Base-by-base conservation (phyloP, 352 stramenopile genomes). In the Pseudoperonospora humuli region DNA sequence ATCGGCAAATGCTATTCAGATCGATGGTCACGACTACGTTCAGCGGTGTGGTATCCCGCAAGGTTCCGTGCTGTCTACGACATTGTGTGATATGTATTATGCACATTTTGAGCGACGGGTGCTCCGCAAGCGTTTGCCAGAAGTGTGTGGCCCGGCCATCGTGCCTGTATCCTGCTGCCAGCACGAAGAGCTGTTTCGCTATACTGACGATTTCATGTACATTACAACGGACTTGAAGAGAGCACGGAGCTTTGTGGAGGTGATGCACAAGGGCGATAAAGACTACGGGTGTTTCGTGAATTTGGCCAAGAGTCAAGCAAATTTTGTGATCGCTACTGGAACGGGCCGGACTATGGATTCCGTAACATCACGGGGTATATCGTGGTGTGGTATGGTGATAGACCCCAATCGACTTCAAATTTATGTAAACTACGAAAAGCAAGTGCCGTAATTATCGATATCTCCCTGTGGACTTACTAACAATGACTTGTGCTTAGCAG, bases 381-480 rank as follows among this genome's bases (percentile, higher is more conserved):
- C 64, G 15, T 92, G 76, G 79, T 88, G 76, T 48, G 79, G 79
- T 3, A 61, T 89, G 25, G 37, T 86, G 18, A 63, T 92, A 14
- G 72, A 92, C n/a, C 52, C 67, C 7, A 43, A 31, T 0, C 34
- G 39, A 7, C 56, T 82, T n/a, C 72, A 87, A 43, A 42, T 89
- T 26, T 77, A 77, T 50, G 64, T 81, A 31, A 87, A 84, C 62
- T 89, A 86, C 45, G 72, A 86, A 44, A 87, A 84, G 74, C 86
- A 64, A 29, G 68, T 52, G 10, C 2, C 31, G 11, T 27, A 25
- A 20, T 8, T 5, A 29, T 15, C 20, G 19, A 43, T 39, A 13
- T 44, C 18, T 11, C n/a, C 14, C 5, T 8, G 11, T 13, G 41
- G 17, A 50, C 42, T 32, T 15, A 45, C 21, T 64, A 36, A 57